Conservation (phyloP, 140 eudicot genomes). For the Senecio squalidus region DNA sequence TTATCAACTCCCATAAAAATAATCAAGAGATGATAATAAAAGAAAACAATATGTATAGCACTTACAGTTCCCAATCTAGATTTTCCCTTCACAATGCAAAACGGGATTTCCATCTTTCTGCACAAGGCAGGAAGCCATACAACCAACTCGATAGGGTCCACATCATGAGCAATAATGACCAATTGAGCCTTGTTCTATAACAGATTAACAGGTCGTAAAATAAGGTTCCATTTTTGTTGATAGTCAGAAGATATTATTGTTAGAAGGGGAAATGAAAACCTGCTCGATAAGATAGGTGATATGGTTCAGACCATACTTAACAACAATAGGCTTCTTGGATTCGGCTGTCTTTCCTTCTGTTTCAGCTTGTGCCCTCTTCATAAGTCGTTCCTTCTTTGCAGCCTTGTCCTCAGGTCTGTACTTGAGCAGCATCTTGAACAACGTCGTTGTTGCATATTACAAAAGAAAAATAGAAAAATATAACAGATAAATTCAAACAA, state of each 20-base stretch:
- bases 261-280: slow-evolving; percentile 22
- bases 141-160: slow-evolving; percentile 83
- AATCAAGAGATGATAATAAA: not conserved
- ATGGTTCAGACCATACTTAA: slow-evolving; percentile 59
- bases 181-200: slow-evolving; percentile 77
- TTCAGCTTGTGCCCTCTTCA: slow-evolving; percentile 71
- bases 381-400: slow-evolving; percentile 59
- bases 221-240: not conserved
- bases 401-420: slow-evolving; percentile 76
- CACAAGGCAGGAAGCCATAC: slow-evolving; percentile 81
- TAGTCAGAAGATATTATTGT: not conserved
- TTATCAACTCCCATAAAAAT: not conserved
- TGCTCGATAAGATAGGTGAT: slow-evolving; percentile 66
- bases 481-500: not conserved
- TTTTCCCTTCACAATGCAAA: slow-evolving; percentile 73
- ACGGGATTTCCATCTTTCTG: slow-evolving; percentile 85
- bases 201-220: not conserved
- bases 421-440: slow-evolving; percentile 70
- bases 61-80: slow-evolving; percentile 69
- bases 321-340: slow-evolving; percentile 66
- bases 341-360: slow-evolving; percentile 58
- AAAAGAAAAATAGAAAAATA: no score
- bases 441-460: slow-evolving; percentile 47
- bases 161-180: slow-evolving; percentile 85
- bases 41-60: not conserved